Base-by-base conservation (phyloP, 768 basidiomycete species). In the Lentinula detonsa region DNA sequence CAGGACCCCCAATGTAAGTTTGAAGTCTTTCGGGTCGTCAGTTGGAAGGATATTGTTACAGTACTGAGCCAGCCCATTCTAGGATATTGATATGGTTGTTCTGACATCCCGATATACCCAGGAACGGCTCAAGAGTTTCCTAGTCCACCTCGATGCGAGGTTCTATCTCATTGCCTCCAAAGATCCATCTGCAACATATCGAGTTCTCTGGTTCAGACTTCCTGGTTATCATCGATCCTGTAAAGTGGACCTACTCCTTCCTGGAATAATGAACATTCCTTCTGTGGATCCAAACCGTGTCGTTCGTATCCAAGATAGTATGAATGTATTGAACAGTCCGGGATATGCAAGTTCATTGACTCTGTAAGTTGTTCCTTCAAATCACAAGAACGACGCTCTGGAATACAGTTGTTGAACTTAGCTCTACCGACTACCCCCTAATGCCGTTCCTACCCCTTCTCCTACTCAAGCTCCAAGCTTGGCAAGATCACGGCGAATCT, bases 51-150 rank as follows among this genome's bases (percentile, higher is more conserved):
- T 34, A 15, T 42, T 49, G 40, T 10, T 23, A 31, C 34, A 9
- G 16, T 13, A 54, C 37, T 35, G 16, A 23, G 18, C 46, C 61
- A 66, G 3, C 61, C 62, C 45, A 33, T 45, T 61, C 50, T 60
- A 82, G 81, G 82, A 83, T 62, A 69, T 81, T 9, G 81, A 82
- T 61, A 68, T 82, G 2, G 71, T 81, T 28, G 76, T 81, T 11
- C 65, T 80, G 43, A 74, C 76, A 5, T 61, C 66, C 0, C 34
- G 39, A 7, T 65, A 73, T 56, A 65, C 69, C 3, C 70, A 70
- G 42, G 80, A 79, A 65, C 64, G 66, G 5, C 71, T 84, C 62
- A 82, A 84, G 61, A 61, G 54, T 7, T 66, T 74, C 43, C 66
- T 84, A 34, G 69, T 69, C 16, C 53, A 56, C 0, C 57, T 40